Percentiles rank a stretch among this genome's conserved stretches.
These are phyloP conservation scores for Malus fusca DNA, from an alignment of 306 rosid species.

Conservation along the genomic window DNA sequence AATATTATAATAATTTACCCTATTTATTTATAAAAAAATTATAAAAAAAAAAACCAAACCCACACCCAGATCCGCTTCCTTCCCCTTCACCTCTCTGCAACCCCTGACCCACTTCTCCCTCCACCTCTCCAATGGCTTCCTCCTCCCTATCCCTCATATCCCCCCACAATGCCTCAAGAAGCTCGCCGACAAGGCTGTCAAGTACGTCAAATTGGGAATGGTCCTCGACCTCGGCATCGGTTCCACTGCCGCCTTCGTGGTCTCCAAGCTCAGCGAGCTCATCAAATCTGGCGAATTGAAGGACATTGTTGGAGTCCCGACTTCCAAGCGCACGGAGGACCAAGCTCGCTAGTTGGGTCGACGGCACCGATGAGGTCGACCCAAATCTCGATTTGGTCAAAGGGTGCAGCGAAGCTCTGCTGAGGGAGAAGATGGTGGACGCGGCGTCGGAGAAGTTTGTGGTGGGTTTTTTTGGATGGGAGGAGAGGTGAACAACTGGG, in stretches of 20 bases:
- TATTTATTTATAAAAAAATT: too few species aligned
- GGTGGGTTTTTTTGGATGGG: slow-evolving; percentile 15
- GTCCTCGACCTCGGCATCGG: too few species aligned
- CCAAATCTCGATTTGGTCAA: slow-evolving; percentile 65
- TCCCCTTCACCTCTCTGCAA: too few species aligned
- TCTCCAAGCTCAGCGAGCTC: not conserved
- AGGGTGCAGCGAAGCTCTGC: slow-evolving; percentile 71
- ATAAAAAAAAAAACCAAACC: too few species aligned
- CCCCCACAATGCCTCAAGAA: too few species aligned
- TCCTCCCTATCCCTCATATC: slow-evolving; percentile 11
- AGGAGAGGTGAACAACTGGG: too few species aligned
- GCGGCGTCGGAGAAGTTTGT: slow-evolving; percentile 68
- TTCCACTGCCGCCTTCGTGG: too few species aligned
- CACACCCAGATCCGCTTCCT: too few species aligned
- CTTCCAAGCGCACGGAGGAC: slow-evolving; percentile 76
- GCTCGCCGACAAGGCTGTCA: too few species aligned
- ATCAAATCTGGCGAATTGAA: slow-evolving; percentile 47
- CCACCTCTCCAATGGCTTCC: slow-evolving; percentile 38
- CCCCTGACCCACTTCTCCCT: not conserved
- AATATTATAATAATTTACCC: too few species aligned
- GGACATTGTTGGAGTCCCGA: slow-evolving; percentile 62
- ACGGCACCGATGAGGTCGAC: slow-evolving; percentile 82
- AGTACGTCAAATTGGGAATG: too few species aligned
- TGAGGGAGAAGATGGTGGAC: slow-evolving; percentile 73
- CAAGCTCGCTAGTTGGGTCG: slow-evolving; percentile 77